Percentiles rank a stretch among this genome's conserved stretches.
Conservation (phyloP, 2,329 filamentous ascomycete species). For the Trichophyton mentagrophytes region DNA sequence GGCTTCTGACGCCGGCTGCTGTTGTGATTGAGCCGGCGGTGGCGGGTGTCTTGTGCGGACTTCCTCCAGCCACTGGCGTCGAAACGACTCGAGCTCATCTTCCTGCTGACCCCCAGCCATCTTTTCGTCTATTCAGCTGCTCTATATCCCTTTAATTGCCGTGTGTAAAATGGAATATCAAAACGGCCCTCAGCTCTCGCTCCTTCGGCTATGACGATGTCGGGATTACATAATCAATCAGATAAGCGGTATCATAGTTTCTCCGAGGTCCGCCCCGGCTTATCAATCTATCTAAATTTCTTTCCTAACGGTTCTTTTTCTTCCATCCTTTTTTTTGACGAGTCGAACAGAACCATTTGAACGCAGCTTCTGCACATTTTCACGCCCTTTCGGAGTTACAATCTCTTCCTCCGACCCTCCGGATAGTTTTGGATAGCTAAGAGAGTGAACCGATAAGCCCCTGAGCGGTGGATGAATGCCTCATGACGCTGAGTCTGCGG, state of each 20-base stretch:
- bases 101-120: neutral
- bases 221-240: neutral
- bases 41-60: slow-evolving; percentile 35
- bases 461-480: neutral
- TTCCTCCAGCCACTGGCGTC: slow-evolving; percentile 74
- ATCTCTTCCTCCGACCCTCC: neutral
- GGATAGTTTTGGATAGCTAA: neutral
- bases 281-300: slow-evolving; percentile 5
- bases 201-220: neutral
- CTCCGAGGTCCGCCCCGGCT: neutral
- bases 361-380: too few relatives aligned
- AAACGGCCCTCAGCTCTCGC: neutral
- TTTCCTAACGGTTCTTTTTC: neutral
- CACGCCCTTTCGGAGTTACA: too few relatives aligned
- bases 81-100: slow-evolving; percentile 68
- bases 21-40: neutral
- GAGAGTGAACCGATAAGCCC: neutral
- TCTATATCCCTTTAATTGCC: neutral
- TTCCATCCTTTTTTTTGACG: neutral
- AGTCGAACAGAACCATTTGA: neutral
- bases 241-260: neutral
- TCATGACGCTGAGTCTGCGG: neutral
- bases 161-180: too few relatives aligned
- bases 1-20: slow-evolving; percentile 7
- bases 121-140: neutral